Evolutionary conservation across 2,329 filamentous ascomycete genomes (phyloP).

Genomic region (Trichoderma aggressivum): DNA sequence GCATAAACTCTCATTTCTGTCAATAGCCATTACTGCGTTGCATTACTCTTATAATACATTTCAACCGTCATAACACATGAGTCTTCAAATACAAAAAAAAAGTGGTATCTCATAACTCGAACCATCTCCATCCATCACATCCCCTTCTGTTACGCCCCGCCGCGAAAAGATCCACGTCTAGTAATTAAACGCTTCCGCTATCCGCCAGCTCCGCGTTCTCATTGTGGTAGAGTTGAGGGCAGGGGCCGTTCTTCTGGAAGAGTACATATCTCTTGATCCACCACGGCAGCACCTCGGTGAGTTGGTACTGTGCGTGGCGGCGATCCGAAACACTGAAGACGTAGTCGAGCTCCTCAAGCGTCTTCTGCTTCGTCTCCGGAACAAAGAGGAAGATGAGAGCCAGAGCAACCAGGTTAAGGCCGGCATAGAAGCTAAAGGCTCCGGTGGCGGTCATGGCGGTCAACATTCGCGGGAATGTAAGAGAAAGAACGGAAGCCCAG

Average conservation of each 20-base stretch:
- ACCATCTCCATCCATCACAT: neutral
- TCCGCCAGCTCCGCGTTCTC: slow-evolving; percentile 5
- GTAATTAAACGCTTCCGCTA: neutral
- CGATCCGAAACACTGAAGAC: slow-evolving; percentile 15
- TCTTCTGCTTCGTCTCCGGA: slow-evolving; percentile 47
- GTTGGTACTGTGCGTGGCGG: slow-evolving; percentile 15
- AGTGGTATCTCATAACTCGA: slow-evolving; percentile 11
- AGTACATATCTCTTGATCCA: slow-evolving; percentile 17
- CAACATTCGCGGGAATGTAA: slow-evolving; percentile 51
- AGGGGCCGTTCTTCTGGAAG: slow-evolving; percentile 10
- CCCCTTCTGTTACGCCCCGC: neutral
- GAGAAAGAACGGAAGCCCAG: slow-evolving; percentile 47
- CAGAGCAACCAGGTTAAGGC: slow-evolving; percentile 44
- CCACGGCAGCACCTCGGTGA: slow-evolving; percentile 16
- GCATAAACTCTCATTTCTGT: neutral
- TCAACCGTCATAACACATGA: neutral
- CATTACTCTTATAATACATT: neutral
- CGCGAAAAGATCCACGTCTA: neutral
- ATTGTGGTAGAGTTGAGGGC: slow-evolving; percentile 15
- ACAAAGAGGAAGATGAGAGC: slow-evolving; percentile 47
- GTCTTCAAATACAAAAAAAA: neutral
- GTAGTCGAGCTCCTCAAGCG: slow-evolving; percentile 40
- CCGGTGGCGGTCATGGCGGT: slow-evolving; percentile 32
- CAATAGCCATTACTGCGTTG: neutral
- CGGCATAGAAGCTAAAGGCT: slow-evolving; percentile 42